A percentile compares a stretch with the other conserved stretches of the same genome.
Evolutionary conservation across 2,329 filamentous ascomycete species (phyloP).

Genomic region (Penicillium sp.): DNA sequence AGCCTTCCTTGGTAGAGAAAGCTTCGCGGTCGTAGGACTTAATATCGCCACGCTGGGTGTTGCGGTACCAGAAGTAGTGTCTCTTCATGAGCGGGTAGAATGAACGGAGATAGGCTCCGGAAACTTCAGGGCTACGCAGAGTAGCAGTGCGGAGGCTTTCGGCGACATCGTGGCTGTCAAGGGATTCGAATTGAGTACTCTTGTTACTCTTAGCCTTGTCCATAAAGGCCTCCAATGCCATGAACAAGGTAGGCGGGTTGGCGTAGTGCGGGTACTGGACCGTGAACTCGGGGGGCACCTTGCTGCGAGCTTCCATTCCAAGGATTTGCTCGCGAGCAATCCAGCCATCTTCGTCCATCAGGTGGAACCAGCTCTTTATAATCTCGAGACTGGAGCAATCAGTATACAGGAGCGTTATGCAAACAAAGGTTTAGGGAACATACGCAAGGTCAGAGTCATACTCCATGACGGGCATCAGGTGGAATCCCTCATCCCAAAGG

Average conservation of each 20-base stretch:
- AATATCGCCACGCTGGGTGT: constrained; percentile 85
- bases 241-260: constrained; percentile 91
- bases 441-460: constrained; percentile 87
- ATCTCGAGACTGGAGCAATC: constrained; percentile 61
- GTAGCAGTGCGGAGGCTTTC: constrained; percentile 61
- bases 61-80: constrained; percentile 93
- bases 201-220: constrained; percentile 64
- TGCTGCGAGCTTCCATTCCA: constrained; percentile 85
- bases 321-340: constrained; percentile 95
- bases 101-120: constrained; percentile 67
- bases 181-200: constrained; percentile 24
- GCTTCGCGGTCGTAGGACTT: constrained; percentile 87
- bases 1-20: constrained; percentile 85
- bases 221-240: constrained; percentile 80
- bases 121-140: constrained; percentile 65
- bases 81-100: constrained; percentile 84
- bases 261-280: constrained; percentile 96
- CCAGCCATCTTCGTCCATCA: constrained; percentile 97
- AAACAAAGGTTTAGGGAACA: constrained; percentile 15
- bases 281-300: constrained; percentile 90
- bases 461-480: constrained; percentile 83
- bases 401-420: constrained; percentile 9
- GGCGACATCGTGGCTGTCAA: constrained; percentile 27
- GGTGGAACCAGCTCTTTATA: constrained; percentile 89
- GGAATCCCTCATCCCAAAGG: constrained; percentile 97